A percentile compares a stretch with the other conserved stretches of the same genome.
Evolutionary conservation across 176 grass and related monocot genomes (phyloP).

Genomic region (Lolium multiflorum): DNA sequence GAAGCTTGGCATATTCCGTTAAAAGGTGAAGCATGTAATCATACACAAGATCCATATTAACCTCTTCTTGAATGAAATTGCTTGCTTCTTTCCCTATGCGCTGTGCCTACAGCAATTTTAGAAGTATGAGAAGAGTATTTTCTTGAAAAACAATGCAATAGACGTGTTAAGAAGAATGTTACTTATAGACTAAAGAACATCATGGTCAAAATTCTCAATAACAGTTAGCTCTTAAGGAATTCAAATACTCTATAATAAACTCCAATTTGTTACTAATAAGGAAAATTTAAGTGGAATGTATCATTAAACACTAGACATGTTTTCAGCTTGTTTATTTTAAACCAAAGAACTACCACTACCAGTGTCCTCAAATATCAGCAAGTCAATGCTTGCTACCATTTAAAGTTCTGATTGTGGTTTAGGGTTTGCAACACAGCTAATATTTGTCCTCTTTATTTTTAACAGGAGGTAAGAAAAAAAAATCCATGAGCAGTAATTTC

Average conservation of each 20-base stretch:
- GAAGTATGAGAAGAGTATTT: slow-evolving; percentile 33
- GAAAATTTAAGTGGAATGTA: neutral
- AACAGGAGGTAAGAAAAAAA: neutral
- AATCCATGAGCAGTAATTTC: neutral
- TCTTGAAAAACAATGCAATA: neutral
- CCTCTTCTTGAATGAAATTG: slow-evolving; percentile 63
- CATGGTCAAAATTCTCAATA: neutral
- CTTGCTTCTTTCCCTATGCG: slow-evolving; percentile 77
- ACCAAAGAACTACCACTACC: neutral
- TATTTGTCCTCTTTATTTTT: neutral
- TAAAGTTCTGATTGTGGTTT: neutral
- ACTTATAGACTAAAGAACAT: neutral
- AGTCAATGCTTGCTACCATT: neutral
- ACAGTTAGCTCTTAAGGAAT: neutral
- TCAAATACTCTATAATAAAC: neutral
- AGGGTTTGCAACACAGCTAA: neutral
- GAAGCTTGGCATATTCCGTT: no score
- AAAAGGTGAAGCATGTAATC: slow-evolving; percentile 64
- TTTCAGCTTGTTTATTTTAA: neutral
- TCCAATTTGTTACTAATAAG: slow-evolving; percentile 8
- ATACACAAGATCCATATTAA: slow-evolving; percentile 81
- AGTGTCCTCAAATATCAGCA: slow-evolving; percentile 10
- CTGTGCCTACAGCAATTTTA: slow-evolving; percentile 57
- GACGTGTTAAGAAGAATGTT: neutral
- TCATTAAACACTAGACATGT: neutral